phyloP scores from a whole-genome alignment of 192 early-diverging fungal genomes.

The Coemansia sp. region DNA sequence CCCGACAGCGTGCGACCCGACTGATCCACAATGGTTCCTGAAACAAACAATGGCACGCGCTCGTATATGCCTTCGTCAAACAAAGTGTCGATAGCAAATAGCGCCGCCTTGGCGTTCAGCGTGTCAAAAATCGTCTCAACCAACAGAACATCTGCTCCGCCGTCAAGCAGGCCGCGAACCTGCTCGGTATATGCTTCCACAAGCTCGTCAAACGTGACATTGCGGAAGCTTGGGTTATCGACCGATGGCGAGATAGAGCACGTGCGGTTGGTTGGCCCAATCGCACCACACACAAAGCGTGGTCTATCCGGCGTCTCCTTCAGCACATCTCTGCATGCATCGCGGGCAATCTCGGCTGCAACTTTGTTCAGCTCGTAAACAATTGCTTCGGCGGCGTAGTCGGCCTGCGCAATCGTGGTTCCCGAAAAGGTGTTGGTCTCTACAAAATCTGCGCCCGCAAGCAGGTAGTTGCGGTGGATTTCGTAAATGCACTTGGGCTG shows the following conservation, averaged over 20 bases:
- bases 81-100: slow-evolving; percentile 86
- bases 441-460: slow-evolving; percentile 89
- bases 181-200: slow-evolving; percentile 91
- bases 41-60: slow-evolving; percentile 70
- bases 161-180: slow-evolving; percentile 86
- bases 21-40: slow-evolving; percentile 96
- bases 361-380: slow-evolving; percentile 94
- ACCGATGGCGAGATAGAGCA: slow-evolving; percentile 96
- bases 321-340: slow-evolving; percentile 80
- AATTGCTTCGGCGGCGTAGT: slow-evolving; percentile 81
- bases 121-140: slow-evolving; percentile 99
- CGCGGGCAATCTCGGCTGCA: slow-evolving; percentile 79
- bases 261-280: slow-evolving; percentile 94
- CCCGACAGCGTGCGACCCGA: slow-evolving; percentile 94
- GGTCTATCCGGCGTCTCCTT: slow-evolving; percentile 72
- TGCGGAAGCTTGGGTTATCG: slow-evolving; percentile 92
- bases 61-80: slow-evolving; percentile 79
- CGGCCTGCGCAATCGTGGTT: slow-evolving; percentile 89
- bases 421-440: slow-evolving; percentile 97
- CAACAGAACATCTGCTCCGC: slow-evolving; percentile 88
- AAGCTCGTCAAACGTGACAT: slow-evolving; percentile 92
- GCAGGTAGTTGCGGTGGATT: slow-evolving; percentile 89
- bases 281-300: slow-evolving; percentile 86
- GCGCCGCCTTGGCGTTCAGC: slow-evolving; percentile 93
- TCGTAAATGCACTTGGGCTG: slow-evolving; percentile 83